Evolutionary conservation across 2,329 filamentous ascomycete species (phyloP), one percentile per base, ranked within the genome.

Genomic region (Triangularia setosa): DNA sequence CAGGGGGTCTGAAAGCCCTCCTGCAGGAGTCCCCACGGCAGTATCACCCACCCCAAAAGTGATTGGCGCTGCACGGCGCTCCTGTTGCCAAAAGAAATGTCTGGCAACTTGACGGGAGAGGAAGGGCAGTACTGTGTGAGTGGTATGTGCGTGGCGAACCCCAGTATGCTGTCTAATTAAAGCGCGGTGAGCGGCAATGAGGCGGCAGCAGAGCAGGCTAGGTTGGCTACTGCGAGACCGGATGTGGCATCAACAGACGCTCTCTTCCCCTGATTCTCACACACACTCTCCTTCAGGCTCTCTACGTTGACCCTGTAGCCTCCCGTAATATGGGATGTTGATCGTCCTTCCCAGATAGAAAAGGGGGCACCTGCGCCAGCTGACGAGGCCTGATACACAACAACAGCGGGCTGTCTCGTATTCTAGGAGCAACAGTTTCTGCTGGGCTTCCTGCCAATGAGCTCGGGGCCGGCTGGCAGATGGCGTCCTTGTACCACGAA

Each of bases 361-460:
- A 58, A 60, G 61, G 35, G 60, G 62, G 52, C 21, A 48, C 40
- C 61, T 35, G 64, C 64, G 60, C 67, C 67, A 69, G 69, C 69
- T 72, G 69, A 69, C 64, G 67, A 69, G 64, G 67, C 62, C 67
- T 64, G 68, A 68, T 70, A 72, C 71, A 72, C 72, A 70, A 68
- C 68, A 64, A 69, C 69, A 69, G 68, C 66, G 63, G 69, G 66
- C 61, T 68, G 67, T 67, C 73, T 77, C 76, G 75, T 76, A 77
- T 76, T 73, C 66, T 71, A 69, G 69, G 70, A 68, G 68, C 52
- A 55, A 9, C 52, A 55, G 23, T 69, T 64, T 70, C 65, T 67
- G 65, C 59, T 61, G 65, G 57, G 40, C 56, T 40, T 28, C 56
- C 35, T 68, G 71, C 72, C 74, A 76, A 77, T 76, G 70, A 71